Evolutionary conservation across 2,329 filamentous ascomycete species (phyloP), one percentile per base, ranked within the genome.

Genomic region (Talaromyces rugulosus): DNA sequence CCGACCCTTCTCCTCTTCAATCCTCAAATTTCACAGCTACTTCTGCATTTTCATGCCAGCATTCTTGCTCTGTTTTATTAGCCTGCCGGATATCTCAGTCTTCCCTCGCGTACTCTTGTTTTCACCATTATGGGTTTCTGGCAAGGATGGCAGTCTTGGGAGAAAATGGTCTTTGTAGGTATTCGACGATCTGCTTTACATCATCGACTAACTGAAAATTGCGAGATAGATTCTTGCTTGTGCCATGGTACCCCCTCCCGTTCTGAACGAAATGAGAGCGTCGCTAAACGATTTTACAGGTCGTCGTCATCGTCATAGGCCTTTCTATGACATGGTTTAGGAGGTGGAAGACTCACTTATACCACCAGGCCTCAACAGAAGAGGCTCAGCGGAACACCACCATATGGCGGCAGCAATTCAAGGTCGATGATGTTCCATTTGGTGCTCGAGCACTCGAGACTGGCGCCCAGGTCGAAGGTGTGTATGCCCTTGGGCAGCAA

Each of bases 81-180:
- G 44, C 11, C 9, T 27, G 18, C 23, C 44, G 11, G 8, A 18
- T 47, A 47, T 27, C 23, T 47, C 5, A 47, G 44, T 47, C 5
- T n/a, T 47, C 28, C 11, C 44, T 47, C 28, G 23, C 7, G 28
- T 30, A 14, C 4, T 33, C 16, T 30, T 30, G 18, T 28, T 40
- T 31, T 31, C 57, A 16, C 31, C 44, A 72, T 58, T 57, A 77
- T 77, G 71, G 61, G 58, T 44, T 91, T 92, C 75, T 91, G 90
- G 75, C 70, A 80, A 50, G 81, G 78, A 56, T 96, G 92, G 92
- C 80, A 84, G 68, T 79, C 95, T 69, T 96, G 92, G 92, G 86
- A 95, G 81, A 87, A 96, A 80, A 88, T 96, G 87, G 90, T 88
- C 59, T 91, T 96, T 79, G 92, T 96, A 80, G 82, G 90, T 60